Evolutionary conservation across 1,284 basidiomycete species (phyloP).

Genomic region (Irpex sp.): DNA sequence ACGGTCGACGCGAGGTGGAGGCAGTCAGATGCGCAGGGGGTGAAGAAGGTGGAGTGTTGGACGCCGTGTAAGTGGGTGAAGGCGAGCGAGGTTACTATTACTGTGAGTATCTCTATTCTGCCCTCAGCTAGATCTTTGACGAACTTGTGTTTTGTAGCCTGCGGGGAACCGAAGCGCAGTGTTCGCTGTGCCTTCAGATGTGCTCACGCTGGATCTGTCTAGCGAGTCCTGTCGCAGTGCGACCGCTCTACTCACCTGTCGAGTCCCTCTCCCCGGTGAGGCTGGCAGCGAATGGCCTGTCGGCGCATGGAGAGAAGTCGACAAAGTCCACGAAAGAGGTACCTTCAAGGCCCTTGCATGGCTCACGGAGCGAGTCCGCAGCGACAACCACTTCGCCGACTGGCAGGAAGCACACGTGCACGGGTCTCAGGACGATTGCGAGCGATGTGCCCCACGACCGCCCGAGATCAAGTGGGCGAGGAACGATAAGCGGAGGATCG

Average conservation of each 20-base stretch:
- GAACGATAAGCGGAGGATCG: conserved; percentile 49
- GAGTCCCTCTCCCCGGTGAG: conserved; percentile 60
- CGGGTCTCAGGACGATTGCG: conserved; percentile 44
- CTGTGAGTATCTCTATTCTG: conserved; percentile 49
- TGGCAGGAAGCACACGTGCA: conserved; percentile 50
- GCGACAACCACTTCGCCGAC: conserved; percentile 58
- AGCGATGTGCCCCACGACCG: conserved; percentile 73
- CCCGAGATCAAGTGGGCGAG: conserved; percentile 75
- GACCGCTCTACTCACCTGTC: conserved; percentile 73
- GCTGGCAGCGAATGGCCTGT: conserved; percentile 76
- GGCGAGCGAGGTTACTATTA: conserved; percentile 38
- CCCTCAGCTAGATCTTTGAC: too few species aligned
- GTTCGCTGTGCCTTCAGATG: conserved; percentile 57
- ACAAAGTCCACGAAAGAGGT: conserved; percentile 78
- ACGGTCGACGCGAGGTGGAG: conserved; percentile 72
- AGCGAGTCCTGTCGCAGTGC: conserved; percentile 67
- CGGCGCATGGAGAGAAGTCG: conserved; percentile 72
- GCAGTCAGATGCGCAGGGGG: conserved; percentile 49
- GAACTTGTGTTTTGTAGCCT: too few species aligned
- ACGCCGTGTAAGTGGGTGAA: conserved; percentile 64
- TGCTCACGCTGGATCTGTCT: conserved; percentile 48
- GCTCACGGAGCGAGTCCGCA: conserved; percentile 79
- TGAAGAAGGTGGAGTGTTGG: conserved; percentile 47
- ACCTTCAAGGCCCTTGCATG: conserved; percentile 81
- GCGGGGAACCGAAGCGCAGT: conserved; percentile 49